Conservation (phyloP, 805 yeast genomes). For the Metschnikowia borealis region DNA sequence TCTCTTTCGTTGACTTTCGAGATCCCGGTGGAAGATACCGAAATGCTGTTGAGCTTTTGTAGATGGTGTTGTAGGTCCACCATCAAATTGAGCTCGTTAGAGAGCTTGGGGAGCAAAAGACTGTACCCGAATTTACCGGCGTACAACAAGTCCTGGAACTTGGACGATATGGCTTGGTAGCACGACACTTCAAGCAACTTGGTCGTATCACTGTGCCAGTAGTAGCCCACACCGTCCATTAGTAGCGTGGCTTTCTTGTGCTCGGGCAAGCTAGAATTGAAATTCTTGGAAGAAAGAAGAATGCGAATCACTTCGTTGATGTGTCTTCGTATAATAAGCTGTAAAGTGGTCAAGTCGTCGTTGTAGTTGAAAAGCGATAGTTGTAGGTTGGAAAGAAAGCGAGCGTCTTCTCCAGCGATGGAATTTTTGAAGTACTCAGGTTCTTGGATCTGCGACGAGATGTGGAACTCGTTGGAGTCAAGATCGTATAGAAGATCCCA, state of each 20-base stretch:
- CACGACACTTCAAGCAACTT: slow-evolving; percentile 40
- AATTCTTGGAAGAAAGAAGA: slow-evolving; percentile 35
- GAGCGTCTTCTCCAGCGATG: slow-evolving; percentile 43
- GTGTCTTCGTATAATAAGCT: slow-evolving; percentile 41
- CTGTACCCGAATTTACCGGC: slow-evolving; percentile 30
- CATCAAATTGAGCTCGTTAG: slow-evolving; percentile 41
- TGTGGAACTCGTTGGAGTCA: slow-evolving; percentile 44
- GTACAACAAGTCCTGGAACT: slow-evolving; percentile 33
- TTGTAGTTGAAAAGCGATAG: slow-evolving; percentile 41
- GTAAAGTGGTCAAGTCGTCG: slow-evolving; percentile 44
- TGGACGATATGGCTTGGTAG: slow-evolving; percentile 34
- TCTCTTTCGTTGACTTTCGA: slow-evolving; percentile 27
- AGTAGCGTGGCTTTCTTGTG: slow-evolving; percentile 23
- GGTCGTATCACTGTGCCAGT: slow-evolving; percentile 40
- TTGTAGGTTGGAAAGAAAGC: slow-evolving; percentile 40
- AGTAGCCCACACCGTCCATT: slow-evolving; percentile 42
- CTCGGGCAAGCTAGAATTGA: slow-evolving; percentile 20
- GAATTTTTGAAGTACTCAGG: slow-evolving; percentile 27
- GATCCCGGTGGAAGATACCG: slow-evolving; percentile 5
- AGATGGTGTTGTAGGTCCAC: slow-evolving; percentile 41
- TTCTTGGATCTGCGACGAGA: slow-evolving; percentile 23
- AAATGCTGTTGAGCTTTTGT: slow-evolving; percentile 30
- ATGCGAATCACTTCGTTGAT: slow-evolving; percentile 41
- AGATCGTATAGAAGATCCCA: slow-evolving; percentile 65
- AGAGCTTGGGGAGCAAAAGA: slow-evolving; percentile 31